Conservation (phyloP, 352 stramenopile species). For the Pythium sp. region DNA sequence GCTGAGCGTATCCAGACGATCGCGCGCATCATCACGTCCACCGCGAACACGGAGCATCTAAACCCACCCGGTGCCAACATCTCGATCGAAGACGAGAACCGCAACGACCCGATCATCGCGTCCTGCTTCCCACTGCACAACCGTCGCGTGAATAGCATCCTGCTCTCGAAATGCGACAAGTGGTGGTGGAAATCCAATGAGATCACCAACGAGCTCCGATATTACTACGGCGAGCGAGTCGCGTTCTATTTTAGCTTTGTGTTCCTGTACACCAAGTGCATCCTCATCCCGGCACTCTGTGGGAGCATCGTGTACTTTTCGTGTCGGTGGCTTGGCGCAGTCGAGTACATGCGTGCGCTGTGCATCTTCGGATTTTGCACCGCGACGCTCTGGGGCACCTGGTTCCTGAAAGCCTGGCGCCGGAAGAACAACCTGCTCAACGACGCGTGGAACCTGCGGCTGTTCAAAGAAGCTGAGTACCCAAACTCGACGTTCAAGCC, state of each 20-base stretch:
- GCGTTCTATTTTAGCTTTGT: conserved; percentile 87
- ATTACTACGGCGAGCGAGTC: conserved; percentile 81
- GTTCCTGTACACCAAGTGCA: conserved; percentile 82
- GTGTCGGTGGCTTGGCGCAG: conserved; percentile 60
- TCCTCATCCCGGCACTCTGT: conserved; percentile 55
- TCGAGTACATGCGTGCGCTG: conserved; percentile 77
- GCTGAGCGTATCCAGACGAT: conserved; percentile 84
- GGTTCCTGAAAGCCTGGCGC: conserved; percentile 74
- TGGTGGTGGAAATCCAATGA: conserved; percentile 80
- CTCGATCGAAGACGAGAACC: conserved; percentile 74
- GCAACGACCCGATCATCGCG: conserved; percentile 68
- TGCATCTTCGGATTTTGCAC: conserved; percentile 81
- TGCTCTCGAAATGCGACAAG: conserved; percentile 64
- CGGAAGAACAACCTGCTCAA: conserved; percentile 81
- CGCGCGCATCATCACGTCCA: conserved; percentile 84
- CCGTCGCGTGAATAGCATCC: conserved; percentile 62
- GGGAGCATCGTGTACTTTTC: conserved; percentile 68
- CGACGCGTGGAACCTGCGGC: conserved; percentile 75
- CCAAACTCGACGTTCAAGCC: conserved; percentile 77
- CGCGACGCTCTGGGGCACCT: conserved; percentile 73
- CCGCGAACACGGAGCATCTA: conserved; percentile 58
- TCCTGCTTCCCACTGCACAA: conserved; percentile 87
- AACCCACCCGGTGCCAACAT: conserved; percentile 80
- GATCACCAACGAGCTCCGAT: conserved; percentile 83
- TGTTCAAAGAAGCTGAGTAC: conserved; percentile 88